phyloP scores from a whole-genome alignment of 2,329 filamentous ascomycete species.

The Fusarium duplospermum region DNA sequence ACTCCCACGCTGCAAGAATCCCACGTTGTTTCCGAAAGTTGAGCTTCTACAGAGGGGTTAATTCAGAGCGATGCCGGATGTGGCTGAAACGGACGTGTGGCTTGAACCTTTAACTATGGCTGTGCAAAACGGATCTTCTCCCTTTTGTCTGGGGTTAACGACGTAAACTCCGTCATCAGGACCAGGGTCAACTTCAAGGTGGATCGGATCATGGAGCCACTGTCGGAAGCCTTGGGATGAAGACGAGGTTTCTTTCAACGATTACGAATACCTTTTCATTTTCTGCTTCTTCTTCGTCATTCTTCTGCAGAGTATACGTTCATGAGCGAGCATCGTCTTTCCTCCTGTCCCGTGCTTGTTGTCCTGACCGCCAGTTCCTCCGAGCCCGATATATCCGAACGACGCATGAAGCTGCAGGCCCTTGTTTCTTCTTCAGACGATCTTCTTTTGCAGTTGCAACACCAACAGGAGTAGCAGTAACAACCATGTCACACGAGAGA shows the following conservation, averaged over 20 bases:
- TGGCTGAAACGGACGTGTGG: neutral
- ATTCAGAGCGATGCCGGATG: neutral
- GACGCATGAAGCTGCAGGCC: constrained; percentile 3
- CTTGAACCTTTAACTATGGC: neutral
- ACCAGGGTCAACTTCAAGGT: neutral
- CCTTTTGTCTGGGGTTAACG: constrained; percentile 2
- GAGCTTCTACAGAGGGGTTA: neutral
- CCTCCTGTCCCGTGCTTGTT: neutral
- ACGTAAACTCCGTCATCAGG: constrained; percentile 4
- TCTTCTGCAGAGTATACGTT: neutral
- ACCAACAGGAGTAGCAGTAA: neutral
- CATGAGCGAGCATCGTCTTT: neutral
- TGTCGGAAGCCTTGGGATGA: constrained; percentile 20
- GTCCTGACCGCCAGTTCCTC: neutral
- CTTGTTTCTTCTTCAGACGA: neutral
- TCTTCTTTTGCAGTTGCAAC: neutral
- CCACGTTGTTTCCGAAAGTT: neutral
- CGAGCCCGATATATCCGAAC: constrained; percentile 1
- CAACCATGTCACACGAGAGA: constrained; percentile 20
- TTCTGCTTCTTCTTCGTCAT: neutral
- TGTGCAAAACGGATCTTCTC: neutral
- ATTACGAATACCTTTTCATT: neutral
- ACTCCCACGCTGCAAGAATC: neutral
- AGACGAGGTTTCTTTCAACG: constrained; percentile 10
- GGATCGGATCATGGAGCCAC: constrained; percentile 12